Percentiles rank a stretch among this genome's conserved stretches.
These are phyloP conservation scores for Dendryphion nanum DNA, from an alignment of 2,329 filamentous ascomycete genomes.

Conservation along the genomic window DNA sequence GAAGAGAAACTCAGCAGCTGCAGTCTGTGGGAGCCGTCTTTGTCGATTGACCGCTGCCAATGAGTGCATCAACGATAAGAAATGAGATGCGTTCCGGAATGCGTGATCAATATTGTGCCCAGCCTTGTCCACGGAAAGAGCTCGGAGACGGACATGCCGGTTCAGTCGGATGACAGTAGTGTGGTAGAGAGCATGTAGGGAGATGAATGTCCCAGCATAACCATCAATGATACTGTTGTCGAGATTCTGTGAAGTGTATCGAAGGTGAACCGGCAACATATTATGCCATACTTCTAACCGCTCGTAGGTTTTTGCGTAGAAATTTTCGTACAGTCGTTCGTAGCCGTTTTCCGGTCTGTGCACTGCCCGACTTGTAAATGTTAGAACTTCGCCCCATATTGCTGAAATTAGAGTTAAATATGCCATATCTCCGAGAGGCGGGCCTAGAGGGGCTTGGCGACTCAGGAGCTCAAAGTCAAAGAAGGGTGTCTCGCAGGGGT, in stretches of 20 bases:
- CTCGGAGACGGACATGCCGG: conserved; percentile 49
- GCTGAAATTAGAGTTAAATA: conserved; percentile 62
- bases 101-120: conserved; percentile 30
- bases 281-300: conserved; percentile 59
- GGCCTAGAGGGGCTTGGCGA: conserved; percentile 26
- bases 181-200: conserved; percentile 67
- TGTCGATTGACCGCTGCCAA: conserved; percentile 25
- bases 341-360: conserved; percentile 46
- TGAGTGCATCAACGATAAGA: conserved; percentile 34
- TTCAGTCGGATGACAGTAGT: conserved; percentile 64
- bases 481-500: conserved; percentile 57
- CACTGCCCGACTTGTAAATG: conserved; percentile 56
- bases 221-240: conserved; percentile 54
- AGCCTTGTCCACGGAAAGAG: conserved; percentile 26
- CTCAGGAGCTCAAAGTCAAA: conserved; percentile 57
- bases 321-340: conserved; percentile 48
- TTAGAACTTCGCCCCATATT: conserved; percentile 65
- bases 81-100: conserved; percentile 26
- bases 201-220: conserved; percentile 59
- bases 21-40: conserved; percentile 23
- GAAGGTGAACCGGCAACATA: conserved; percentile 55
- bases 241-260: conserved; percentile 58
- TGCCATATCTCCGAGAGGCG: conserved; percentile 52
- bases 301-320: conserved; percentile 53
- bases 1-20: conserved; percentile 38